Conservation (phyloP, 1,284 basidiomycete genomes). For the Ustilago bromivora region DNA sequence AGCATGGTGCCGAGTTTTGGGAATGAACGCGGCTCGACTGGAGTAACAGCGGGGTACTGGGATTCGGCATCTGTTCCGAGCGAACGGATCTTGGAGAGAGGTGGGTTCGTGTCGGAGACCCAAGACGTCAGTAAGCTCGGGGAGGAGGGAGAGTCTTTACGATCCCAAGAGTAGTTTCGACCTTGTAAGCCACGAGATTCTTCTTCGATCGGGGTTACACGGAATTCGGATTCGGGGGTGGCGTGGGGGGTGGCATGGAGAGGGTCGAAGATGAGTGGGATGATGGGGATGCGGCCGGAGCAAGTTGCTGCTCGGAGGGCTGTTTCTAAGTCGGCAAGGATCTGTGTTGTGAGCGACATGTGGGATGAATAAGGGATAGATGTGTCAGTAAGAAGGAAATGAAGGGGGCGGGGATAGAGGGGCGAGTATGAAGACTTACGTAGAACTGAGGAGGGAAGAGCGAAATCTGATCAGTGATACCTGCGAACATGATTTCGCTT, state of each 20-base stretch:
- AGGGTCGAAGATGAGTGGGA: constrained; percentile 53
- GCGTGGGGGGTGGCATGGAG: constrained; percentile 17
- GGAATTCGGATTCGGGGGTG: constrained; percentile 39
- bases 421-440: not conserved
- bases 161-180: constrained; percentile 58
- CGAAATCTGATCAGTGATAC: constrained; percentile 54
- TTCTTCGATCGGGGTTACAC: constrained; percentile 57
- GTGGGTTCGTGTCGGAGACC: constrained; percentile 46
- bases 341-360: not conserved
- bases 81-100: constrained; percentile 29
- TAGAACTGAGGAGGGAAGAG: constrained; percentile 66
- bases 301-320: constrained; percentile 21
- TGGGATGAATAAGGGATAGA: not conserved
- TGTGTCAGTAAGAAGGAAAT: not conserved
- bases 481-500: constrained; percentile 48
- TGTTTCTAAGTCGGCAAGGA: constrained; percentile 57
- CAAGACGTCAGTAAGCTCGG: constrained; percentile 19
- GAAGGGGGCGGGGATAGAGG: not conserved
- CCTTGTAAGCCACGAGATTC: constrained; percentile 48
- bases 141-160: constrained; percentile 20
- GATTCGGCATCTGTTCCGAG: constrained; percentile 33
- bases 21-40: constrained; percentile 51
- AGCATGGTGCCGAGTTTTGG: constrained; percentile 51
- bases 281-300: constrained; percentile 19
- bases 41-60: constrained; percentile 40